phyloP scores from a whole-genome alignment of 2,329 filamentous ascomycete species.

The Fusarium agapanthi region DNA sequence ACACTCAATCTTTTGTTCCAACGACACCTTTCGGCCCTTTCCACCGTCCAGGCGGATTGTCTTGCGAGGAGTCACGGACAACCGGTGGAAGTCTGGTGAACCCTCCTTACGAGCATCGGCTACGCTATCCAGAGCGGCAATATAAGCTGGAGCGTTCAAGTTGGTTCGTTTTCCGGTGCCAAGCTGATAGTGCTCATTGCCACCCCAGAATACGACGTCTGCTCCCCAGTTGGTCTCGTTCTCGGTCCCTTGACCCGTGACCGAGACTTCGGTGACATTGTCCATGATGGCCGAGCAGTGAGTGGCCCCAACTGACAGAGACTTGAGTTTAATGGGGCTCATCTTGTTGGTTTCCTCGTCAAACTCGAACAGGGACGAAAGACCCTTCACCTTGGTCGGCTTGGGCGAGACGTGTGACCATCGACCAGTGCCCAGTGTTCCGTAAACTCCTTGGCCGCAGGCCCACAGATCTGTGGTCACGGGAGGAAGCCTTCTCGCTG shows the following conservation, averaged over 20 bases:
- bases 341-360: slow-evolving; percentile 75
- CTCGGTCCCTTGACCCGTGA: slow-evolving; percentile 58
- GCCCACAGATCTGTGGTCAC: slow-evolving; percentile 76
- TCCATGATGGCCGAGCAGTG: slow-evolving; percentile 86
- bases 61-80: slow-evolving; percentile 81
- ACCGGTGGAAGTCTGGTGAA: slow-evolving; percentile 72
- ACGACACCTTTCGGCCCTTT: slow-evolving; percentile 72
- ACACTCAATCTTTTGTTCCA: slow-evolving; percentile 91
- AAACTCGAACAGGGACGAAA: slow-evolving; percentile 88
- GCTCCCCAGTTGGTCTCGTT: slow-evolving; percentile 88
- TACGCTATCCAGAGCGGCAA: slow-evolving; percentile 74
- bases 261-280: slow-evolving; percentile 76
- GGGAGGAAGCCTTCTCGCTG: slow-evolving; percentile 46
- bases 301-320: slow-evolving; percentile 78
- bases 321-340: slow-evolving; percentile 79
- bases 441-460: slow-evolving; percentile 86
- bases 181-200: slow-evolving; percentile 92
- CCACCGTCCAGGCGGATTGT: slow-evolving; percentile 69
- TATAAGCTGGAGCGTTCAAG: slow-evolving; percentile 76
- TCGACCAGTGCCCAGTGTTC: slow-evolving; percentile 82
- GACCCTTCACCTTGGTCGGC: slow-evolving; percentile 81
- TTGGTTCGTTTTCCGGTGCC: slow-evolving; percentile 92
- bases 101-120: slow-evolving; percentile 69
- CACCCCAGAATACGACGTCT: slow-evolving; percentile 92
- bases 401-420: slow-evolving; percentile 87